phyloP scores from a whole-genome alignment of 1,284 basidiomycete genomes.

The Entoloma clypeatum region DNA sequence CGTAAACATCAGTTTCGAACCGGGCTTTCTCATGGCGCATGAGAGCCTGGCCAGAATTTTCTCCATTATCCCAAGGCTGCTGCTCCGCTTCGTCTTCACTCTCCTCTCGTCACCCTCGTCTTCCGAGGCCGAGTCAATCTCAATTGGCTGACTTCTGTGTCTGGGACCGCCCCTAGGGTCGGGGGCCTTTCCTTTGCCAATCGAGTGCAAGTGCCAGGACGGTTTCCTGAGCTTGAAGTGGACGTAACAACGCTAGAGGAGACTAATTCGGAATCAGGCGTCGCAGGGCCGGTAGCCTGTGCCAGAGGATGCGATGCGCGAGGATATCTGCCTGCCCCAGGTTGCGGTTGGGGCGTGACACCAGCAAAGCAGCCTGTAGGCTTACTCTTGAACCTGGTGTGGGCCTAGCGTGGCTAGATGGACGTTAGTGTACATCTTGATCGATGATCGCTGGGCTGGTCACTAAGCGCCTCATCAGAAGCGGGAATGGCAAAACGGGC shows the following conservation, averaged over 20 bases:
- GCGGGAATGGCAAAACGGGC: conserved; percentile 54
- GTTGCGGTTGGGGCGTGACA: conserved; percentile 55
- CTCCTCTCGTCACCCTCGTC: conserved; percentile 18
- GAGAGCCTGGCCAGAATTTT: conserved; percentile 19
- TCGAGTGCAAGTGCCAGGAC: conserved; percentile 23
- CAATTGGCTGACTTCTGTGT: conserved; percentile 42
- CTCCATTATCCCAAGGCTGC: conserved; percentile 14
- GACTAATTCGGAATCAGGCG: conserved; percentile 28
- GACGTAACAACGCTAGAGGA: conserved; percentile 11
- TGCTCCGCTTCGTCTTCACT: conserved; percentile 20
- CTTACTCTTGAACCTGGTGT: conserved; percentile 27
- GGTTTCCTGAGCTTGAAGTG: no score
- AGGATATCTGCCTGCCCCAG: conserved; percentile 24
- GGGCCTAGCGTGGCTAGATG: conserved; percentile 31
- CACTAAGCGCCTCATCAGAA: conserved; percentile 31
- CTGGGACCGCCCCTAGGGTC: conserved; percentile 57
- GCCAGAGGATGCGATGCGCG: conserved; percentile 61
- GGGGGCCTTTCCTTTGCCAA: conserved; percentile 54
- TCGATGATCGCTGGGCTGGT: conserved; percentile 10
- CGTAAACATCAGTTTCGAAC: conserved; percentile 24
- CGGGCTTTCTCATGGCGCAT: conserved; percentile 18
- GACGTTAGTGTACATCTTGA: conserved; percentile 24
- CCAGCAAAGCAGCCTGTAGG: conserved; percentile 51
- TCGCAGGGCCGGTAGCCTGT: conserved; percentile 38
- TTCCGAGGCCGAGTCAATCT: conserved; percentile 38